These are phyloP conservation scores for Phytopythium delawarense DNA, from an alignment of 352 stramenopile genomes.

Conservation along the genomic window DNA sequence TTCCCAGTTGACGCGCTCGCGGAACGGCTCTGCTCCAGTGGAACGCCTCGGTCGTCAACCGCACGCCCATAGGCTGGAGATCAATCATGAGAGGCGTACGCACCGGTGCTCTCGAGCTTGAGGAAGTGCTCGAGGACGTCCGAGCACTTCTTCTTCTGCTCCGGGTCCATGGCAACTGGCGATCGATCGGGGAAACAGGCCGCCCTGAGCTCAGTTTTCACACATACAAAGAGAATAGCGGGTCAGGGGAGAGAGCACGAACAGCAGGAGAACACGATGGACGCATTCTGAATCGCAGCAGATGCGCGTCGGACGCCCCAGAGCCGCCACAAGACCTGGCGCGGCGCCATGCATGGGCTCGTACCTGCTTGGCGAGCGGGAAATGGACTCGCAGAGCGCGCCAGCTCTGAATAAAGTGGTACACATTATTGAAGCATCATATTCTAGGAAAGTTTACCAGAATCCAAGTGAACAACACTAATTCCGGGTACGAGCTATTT, in stretches of 20 bases:
- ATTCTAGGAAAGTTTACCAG: background rate
- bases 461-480: background rate
- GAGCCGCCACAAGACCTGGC: background rate
- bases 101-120: slow-evolving; percentile 73
- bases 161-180: slow-evolving; percentile 47
- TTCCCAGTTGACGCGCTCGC: slow-evolving; percentile 87
- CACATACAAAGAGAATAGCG: background rate
- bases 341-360: background rate
- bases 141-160: slow-evolving; percentile 78
- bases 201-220: background rate
- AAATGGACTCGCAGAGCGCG: background rate
- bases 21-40: slow-evolving; percentile 59
- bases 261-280: background rate
- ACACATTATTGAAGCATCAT: background rate
- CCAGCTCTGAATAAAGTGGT: background rate
- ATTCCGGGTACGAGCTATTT: background rate
- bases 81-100: background rate
- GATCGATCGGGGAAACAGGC: background rate
- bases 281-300: fast-evolving
- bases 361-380: background rate
- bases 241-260: background rate
- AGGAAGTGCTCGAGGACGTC: slow-evolving; percentile 82
- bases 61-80: too few relatives aligned
- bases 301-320: background rate
- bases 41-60: background rate